Conservation (phyloP, 345 rosid genomes). For the Camelina laxa region DNA sequence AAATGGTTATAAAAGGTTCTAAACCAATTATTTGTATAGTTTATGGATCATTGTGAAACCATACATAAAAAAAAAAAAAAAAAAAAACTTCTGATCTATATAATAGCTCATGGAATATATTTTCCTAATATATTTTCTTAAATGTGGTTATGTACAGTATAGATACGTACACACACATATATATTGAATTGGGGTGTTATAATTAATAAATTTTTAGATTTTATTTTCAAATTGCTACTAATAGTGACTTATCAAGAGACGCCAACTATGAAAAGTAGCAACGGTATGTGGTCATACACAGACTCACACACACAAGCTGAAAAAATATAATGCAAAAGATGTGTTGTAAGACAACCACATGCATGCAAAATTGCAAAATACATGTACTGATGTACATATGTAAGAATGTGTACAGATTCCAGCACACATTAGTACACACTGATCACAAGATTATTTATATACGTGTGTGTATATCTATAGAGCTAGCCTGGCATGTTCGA, state of each 20-base stretch:
- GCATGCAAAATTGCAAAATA: conserved; percentile 31
- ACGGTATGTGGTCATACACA: conserved; percentile 40
- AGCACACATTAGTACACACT: conserved; percentile 29
- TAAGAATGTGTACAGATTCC: conserved; percentile 42
- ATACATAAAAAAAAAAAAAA: background rate
- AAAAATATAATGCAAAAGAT: conserved; percentile 25
- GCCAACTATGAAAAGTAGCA: conserved; percentile 36
- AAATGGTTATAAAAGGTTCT: background rate
- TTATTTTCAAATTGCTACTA: conserved; percentile 23
- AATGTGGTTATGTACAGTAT: background rate
- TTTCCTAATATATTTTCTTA: background rate
- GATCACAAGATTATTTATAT: conserved; percentile 30
- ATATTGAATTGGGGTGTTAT: background rate
- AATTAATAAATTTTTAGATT: background rate
- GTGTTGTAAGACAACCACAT: conserved; percentile 45
- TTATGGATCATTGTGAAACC: background rate
- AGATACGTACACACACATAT: background rate
- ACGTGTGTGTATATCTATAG: background rate
- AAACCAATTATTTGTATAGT: background rate
- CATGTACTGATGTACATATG: conserved; percentile 34
- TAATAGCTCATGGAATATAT: background rate
- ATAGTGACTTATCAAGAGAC: conserved; percentile 37
- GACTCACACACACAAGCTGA: conserved; percentile 25
- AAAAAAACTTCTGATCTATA: background rate
- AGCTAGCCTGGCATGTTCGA: conserved; percentile 21